Evolutionary conservation across 306 rosid genomes (phyloP), one percentile per base, ranked within the genome.

Genomic region (Cajanus cajan): DNA sequence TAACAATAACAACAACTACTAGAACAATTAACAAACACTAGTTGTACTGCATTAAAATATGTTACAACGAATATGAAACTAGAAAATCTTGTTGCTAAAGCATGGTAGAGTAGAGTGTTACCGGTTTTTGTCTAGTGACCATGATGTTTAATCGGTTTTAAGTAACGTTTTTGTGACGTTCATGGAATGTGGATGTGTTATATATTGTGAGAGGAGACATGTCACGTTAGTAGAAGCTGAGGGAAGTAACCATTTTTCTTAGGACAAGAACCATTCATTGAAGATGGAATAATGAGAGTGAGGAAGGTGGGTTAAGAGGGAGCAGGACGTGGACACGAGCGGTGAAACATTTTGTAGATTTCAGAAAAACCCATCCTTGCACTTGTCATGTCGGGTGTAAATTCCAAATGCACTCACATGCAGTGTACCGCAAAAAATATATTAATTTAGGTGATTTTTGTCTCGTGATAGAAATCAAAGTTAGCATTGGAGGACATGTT

Each of bases 381-480:
- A 73, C 72, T 78, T 74, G 86, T 83, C 78, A 10, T 78, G 48
- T 78, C 64, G 0, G 39, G 1, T 73, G 21, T 68, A 74, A 52
- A 59, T 36, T 65, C 68, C 87, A 83, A 77, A 67, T 4, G 68
- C 58, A 2, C 11, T 69, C 84, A 71, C 84, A 63, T 84, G 84
- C 65, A 52, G 80, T 83, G 86, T 80, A 78, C 86, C 86, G 40
- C 51, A 18, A n/a, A n/a, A n/a, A n/a, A n/a, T n/a, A n/a, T n/a
- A n/a, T n/a, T n/a, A n/a, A n/a, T n/a, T n/a, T n/a, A n/a, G n/a
- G n/a, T n/a, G n/a, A n/a, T n/a, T n/a, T n/a, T n/a, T n/a, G n/a
- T n/a, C n/a, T n/a, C n/a, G n/a, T n/a, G n/a, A n/a, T n/a, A n/a
- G n/a, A n/a, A n/a, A n/a, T n/a, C n/a, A n/a, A n/a, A n/a, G n/a